A percentile compares a stretch with the other conserved stretches of the same genome.
phyloP scores from a whole-genome alignment of 139 green algal species.

The Ulvella scutata region DNA sequence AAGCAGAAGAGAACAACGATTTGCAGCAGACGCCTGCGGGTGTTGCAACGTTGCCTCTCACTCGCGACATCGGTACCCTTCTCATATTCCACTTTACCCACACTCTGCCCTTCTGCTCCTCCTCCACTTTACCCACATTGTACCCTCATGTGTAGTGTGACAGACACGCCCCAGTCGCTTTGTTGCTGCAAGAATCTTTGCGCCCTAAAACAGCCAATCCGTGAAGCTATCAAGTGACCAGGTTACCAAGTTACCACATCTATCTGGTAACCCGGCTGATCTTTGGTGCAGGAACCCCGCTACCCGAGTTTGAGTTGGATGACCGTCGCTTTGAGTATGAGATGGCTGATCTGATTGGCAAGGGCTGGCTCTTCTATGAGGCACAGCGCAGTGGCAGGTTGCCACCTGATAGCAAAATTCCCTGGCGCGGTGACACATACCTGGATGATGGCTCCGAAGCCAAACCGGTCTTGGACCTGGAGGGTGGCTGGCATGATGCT shows the following conservation, averaged over 20 bases:
- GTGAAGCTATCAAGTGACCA: no score
- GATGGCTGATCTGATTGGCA: not conserved
- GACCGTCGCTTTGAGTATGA: not conserved
- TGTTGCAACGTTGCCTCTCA: not conserved
- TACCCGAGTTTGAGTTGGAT: not conserved
- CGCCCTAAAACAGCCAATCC: no score
- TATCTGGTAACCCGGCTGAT: no score
- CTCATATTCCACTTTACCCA: not conserved
- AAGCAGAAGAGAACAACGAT: not conserved
- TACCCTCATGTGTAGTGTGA: no score
- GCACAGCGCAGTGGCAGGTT: slow-evolving; percentile 32
- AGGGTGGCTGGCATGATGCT: slow-evolving; percentile 36
- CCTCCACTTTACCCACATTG: no score
- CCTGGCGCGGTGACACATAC: slow-evolving; percentile 24
- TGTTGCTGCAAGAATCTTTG: no score
- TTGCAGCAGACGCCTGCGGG: not conserved
- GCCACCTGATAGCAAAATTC: slow-evolving; percentile 17
- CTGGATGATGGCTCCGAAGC: slow-evolving; percentile 14
- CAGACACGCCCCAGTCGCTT: no score
- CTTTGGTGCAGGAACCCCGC: not conserved
- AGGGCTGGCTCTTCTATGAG: slow-evolving; percentile 31
- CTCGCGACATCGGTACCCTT: not conserved
- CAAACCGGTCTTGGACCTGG: slow-evolving; percentile 9
- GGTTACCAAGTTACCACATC: no score
- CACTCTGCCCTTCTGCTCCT: no score